A percentile compares a stretch with the other conserved stretches of the same genome.
Evolutionary conservation across 1,284 basidiomycete species (phyloP).

Genomic region (Cryptococcus sp.): DNA sequence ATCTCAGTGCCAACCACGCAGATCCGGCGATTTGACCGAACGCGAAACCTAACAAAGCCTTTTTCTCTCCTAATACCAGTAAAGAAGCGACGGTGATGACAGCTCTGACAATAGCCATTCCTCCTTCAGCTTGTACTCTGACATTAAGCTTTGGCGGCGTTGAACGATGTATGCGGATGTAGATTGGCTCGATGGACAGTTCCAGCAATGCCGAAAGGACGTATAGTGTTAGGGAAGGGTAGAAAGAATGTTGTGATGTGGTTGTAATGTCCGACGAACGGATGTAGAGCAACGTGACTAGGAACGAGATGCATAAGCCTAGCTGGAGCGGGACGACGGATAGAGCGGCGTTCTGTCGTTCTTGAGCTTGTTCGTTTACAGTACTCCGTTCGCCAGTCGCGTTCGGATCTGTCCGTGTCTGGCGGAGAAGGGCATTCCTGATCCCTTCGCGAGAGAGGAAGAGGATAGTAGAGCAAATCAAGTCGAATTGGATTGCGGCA

Average conservation of each 20-base stretch:
- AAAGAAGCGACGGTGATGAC: constrained; percentile 64
- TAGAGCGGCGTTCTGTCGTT: constrained; percentile 26
- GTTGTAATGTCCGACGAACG: constrained; percentile 59
- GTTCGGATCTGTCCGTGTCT: constrained; percentile 1
- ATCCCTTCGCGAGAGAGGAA: constrained; percentile 91
- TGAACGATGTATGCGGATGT: constrained; percentile 72
- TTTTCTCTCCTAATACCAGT: constrained; percentile 56
- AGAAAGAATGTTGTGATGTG: constrained; percentile 65
- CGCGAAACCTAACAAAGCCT: constrained; percentile 77
- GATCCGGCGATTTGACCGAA: constrained; percentile 74
- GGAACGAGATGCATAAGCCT: constrained; percentile 60
- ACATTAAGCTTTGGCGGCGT: constrained; percentile 59
- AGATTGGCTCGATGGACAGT: constrained; percentile 77
- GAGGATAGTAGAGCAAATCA: constrained; percentile 82
- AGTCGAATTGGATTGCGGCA: constrained; percentile 81
- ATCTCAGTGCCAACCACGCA: constrained; percentile 51
- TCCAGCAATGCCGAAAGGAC: constrained; percentile 72
- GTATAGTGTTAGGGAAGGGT: constrained; percentile 66
- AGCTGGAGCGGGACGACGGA: constrained; percentile 58
- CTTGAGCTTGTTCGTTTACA: background rate
- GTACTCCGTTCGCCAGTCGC: background rate
- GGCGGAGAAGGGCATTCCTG: constrained; percentile 69
- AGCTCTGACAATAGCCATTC: constrained; percentile 74
- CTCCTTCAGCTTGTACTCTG: constrained; percentile 78
- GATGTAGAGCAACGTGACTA: constrained; percentile 60